These are phyloP conservation scores for Asterophora lycoperdoides DNA, from an alignment of 768 basidiomycete genomes.

Conservation along the genomic window DNA sequence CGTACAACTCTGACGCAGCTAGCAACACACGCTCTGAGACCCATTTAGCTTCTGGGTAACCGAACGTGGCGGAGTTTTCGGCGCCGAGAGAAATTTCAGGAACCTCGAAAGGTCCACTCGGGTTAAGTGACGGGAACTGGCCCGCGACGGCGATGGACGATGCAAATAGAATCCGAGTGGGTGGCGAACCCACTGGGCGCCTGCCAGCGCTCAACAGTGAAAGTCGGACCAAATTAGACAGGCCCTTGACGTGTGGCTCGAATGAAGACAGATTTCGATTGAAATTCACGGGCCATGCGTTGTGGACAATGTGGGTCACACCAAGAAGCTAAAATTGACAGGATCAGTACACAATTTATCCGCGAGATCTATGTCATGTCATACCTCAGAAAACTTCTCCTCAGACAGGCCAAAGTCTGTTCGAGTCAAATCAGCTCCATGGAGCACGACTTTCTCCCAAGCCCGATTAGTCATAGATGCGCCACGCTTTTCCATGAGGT, in stretches of 20 bases:
- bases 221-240: slow-evolving; percentile 30
- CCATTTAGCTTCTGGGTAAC: slow-evolving; percentile 36
- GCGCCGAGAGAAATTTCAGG: slow-evolving; percentile 30
- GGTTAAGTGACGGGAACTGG: slow-evolving; percentile 25
- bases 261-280: slow-evolving; percentile 38
- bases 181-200: slow-evolving; percentile 12
- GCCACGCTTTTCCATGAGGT: slow-evolving; percentile 28
- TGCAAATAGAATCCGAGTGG: slow-evolving; percentile 32
- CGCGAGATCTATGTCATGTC: slow-evolving; percentile 2
- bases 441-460: slow-evolving; percentile 28
- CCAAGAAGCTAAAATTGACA: slow-evolving; percentile 18
- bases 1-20: slow-evolving; percentile 26
- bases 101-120: slow-evolving; percentile 25
- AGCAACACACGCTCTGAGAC: slow-evolving; percentile 31
- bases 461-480: slow-evolving; percentile 17
- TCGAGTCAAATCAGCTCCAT: slow-evolving; percentile 25
- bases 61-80: slow-evolving; percentile 22
- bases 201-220: slow-evolving; percentile 19
- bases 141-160: slow-evolving; percentile 34
- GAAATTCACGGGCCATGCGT: slow-evolving; percentile 45
- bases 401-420: slow-evolving; percentile 23
- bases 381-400: slow-evolving; percentile 22
- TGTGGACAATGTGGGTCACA: slow-evolving; percentile 30
- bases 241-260: slow-evolving; percentile 34
- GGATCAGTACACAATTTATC: slow-evolving; percentile 1